Conservation (phyloP, 192 early-diverging fungal genomes). For the Coemansia reversa region DNA sequence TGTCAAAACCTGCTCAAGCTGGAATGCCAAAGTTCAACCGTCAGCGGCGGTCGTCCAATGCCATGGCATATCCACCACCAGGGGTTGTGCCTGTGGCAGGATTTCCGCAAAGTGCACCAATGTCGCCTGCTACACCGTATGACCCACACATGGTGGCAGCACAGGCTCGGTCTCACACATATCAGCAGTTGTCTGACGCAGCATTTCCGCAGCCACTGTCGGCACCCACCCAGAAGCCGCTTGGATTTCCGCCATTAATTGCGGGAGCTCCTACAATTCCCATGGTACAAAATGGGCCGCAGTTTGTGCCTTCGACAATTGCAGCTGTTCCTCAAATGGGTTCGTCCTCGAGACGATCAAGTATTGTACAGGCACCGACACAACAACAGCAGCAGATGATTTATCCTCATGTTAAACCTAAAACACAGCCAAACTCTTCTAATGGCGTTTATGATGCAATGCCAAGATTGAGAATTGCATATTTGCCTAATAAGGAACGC, state of each 20-base stretch:
- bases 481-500: conserved; percentile 30
- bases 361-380: conserved; percentile 7
- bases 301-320: conserved; percentile 1
- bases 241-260: background rate
- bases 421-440: conserved; percentile 11
- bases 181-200: conserved; percentile 1
- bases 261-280: background rate
- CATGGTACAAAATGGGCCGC: background rate
- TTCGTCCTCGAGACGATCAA: background rate
- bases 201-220: conserved; percentile 5
- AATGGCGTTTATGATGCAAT: conserved; percentile 2
- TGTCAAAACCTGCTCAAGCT: conserved; percentile 8
- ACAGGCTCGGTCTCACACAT: conserved; percentile 4
- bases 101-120: conserved; percentile 39
- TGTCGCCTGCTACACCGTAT: conserved; percentile 19
- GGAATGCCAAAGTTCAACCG: conserved; percentile 18
- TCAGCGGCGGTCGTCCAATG: conserved; percentile 1
- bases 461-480: conserved; percentile 15
- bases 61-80: conserved; percentile 2
- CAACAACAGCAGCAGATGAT: conserved; percentile 7
- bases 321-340: background rate
- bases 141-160: background rate
- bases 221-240: background rate
- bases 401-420: conserved; percentile 11
- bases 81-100: conserved; percentile 5